These are phyloP conservation scores for Maudiozyma saulgeensis DNA, from an alignment of 805 yeast genomes.

Conservation along the genomic window DNA sequence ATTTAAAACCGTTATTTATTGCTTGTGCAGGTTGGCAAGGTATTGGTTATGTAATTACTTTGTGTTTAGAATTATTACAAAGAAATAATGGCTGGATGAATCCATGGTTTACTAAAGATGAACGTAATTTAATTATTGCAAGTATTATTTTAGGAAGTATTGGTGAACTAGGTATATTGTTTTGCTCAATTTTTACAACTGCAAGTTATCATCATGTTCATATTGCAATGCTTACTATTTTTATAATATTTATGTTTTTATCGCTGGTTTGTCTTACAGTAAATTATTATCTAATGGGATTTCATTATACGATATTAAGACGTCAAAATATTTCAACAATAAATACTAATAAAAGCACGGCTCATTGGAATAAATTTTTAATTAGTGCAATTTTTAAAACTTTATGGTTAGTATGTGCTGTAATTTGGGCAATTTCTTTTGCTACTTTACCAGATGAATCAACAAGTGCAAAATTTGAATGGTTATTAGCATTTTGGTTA, in stretches of 20 bases:
- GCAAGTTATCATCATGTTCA: constrained; percentile 46
- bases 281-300: constrained; percentile 40
- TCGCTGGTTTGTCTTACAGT: constrained; percentile 36
- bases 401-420: constrained; percentile 58
- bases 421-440: constrained; percentile 59
- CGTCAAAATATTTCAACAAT: constrained; percentile 2
- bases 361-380: constrained; percentile 35
- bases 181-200: constrained; percentile 68
- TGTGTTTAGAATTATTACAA: constrained; percentile 52
- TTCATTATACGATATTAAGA: constrained; percentile 33
- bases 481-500: constrained; percentile 82
- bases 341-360: constrained; percentile 21
- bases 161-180: constrained; percentile 64
- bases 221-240: constrained; percentile 59
- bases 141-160: constrained; percentile 37
- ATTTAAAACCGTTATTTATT: constrained; percentile 74
- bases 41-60: constrained; percentile 54
- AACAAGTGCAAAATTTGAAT: constrained; percentile 62
- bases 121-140: constrained; percentile 33
- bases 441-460: constrained; percentile 37
- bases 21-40: constrained; percentile 72
- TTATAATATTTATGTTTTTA: constrained; percentile 57
- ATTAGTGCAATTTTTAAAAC: constrained; percentile 46
- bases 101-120: constrained; percentile 32
- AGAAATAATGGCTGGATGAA: constrained; percentile 34